Percentiles rank a stretch among this genome's conserved stretches.
Evolutionary conservation across 768 basidiomycete species (phyloP).

Genomic region (Baorangia bicolor): DNA sequence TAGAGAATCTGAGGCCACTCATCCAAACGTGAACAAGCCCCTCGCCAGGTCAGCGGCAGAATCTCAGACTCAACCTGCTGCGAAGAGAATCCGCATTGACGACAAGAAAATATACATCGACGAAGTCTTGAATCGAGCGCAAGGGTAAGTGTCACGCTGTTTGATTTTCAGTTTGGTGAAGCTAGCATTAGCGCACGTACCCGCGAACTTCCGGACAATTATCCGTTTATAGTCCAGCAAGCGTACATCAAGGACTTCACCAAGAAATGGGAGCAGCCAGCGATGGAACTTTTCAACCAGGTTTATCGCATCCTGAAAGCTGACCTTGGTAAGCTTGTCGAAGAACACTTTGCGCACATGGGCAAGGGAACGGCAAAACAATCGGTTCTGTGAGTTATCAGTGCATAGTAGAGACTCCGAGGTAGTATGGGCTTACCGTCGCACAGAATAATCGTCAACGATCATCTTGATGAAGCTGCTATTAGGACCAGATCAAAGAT

Average conservation of each 20-base stretch:
- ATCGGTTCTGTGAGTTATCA: slow-evolving; percentile 39
- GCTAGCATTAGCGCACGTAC: slow-evolving; percentile 42
- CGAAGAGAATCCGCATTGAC: no score
- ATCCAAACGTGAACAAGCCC: no score
- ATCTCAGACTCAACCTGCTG: no score
- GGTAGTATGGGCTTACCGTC: not conserved
- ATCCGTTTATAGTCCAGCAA: slow-evolving; percentile 58
- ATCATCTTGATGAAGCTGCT: slow-evolving; percentile 45
- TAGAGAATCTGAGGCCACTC: no score
- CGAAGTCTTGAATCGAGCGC: no score
- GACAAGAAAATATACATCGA: no score
- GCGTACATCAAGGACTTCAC: slow-evolving; percentile 46
- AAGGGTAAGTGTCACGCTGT: no score
- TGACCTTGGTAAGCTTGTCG: slow-evolving; percentile 42
- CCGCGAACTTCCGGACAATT: slow-evolving; percentile 63
- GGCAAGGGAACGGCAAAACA: slow-evolving; percentile 51
- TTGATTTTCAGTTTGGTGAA: no score
- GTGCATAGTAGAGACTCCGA: not conserved
- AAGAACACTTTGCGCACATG: slow-evolving; percentile 47
- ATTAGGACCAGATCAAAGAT: slow-evolving; percentile 40
- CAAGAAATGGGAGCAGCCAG: slow-evolving; percentile 47
- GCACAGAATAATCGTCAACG: slow-evolving; percentile 43
- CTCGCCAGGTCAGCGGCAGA: no score
- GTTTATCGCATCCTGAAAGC: slow-evolving; percentile 37
- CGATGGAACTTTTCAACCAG: slow-evolving; percentile 40